Conservation (phyloP, 2,329 filamentous ascomycete genomes). For the Ascochyta lentis region DNA sequence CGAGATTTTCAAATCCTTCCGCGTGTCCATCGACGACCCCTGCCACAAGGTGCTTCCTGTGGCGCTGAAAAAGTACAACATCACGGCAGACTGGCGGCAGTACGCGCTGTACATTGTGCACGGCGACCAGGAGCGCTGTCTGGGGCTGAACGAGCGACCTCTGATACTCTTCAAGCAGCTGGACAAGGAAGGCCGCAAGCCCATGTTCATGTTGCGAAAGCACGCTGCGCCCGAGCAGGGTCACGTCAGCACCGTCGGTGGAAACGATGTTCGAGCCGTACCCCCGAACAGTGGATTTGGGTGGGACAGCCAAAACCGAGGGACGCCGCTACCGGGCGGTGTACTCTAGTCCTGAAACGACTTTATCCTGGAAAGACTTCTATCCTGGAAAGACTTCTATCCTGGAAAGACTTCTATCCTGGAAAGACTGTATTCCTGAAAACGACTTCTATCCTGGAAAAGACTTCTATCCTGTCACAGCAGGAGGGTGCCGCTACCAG, state of each 20-base stretch:
- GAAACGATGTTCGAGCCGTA: constrained; percentile 40
- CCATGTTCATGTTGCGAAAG: constrained; percentile 96
- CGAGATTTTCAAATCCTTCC: constrained; percentile 99
- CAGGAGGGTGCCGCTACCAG: no score
- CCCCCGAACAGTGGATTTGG: constrained; percentile 31
- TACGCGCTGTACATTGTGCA: constrained; percentile 99
- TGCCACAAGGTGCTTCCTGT: constrained; percentile 97
- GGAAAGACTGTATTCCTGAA: no score
- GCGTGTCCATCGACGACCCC: constrained; percentile 96
- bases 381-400: no score
- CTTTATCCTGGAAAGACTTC: no score
- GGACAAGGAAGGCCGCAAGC: constrained; percentile 95
- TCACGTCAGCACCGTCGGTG: constrained; percentile 50
- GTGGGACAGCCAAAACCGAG: constrained; percentile 33
- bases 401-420: no score
- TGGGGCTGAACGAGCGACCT: constrained; percentile 91
- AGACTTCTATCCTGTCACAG: no score
- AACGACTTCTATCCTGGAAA: no score
- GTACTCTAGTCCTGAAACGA: constrained; percentile 22
- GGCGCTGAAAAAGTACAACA: constrained; percentile 96
- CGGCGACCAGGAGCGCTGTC: constrained; percentile 94
- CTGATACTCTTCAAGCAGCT: constrained; percentile 96
- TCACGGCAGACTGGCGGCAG: constrained; percentile 95
- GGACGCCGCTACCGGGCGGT: constrained; percentile 34
- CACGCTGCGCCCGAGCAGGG: constrained; percentile 63